Conservation (phyloP, 2,329 filamentous ascomycete species). For the Sordariomycetes sp. region DNA sequence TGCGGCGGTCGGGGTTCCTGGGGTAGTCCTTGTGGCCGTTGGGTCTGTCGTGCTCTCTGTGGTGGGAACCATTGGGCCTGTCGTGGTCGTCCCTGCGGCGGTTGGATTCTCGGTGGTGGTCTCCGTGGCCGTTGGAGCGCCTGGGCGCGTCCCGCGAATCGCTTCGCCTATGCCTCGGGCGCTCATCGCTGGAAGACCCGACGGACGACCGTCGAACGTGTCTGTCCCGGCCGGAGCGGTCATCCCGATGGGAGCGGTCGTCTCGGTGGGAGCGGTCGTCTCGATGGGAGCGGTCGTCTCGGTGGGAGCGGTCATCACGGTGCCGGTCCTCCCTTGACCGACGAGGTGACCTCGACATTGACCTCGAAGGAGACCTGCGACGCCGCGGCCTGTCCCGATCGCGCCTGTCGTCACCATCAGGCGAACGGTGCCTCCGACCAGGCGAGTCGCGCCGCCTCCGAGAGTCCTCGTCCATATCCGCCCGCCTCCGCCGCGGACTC, state of each 20-base stretch:
- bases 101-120: neutral
- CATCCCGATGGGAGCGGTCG: neutral
- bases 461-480: neutral
- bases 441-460: neutral
- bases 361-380: neutral
- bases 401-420: neutral
- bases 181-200: neutral
- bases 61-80: neutral
- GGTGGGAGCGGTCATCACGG: neutral
- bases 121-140: neutral
- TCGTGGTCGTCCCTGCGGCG: neutral
- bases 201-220: neutral
- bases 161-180: neutral
- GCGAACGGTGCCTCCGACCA: neutral
- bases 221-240: neutral
- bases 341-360: neutral
- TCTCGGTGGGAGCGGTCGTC: neutral
- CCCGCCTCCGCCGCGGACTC: constrained; percentile 3
- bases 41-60: neutral
- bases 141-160: neutral
- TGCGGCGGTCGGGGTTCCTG: neutral
- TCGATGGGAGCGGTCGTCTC: neutral
- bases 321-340: neutral
- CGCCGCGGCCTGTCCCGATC: neutral
- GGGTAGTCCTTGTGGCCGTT: neutral